Conservation (phyloP, 169 alveolate genomes). For the Blepharisma undulans region DNA sequence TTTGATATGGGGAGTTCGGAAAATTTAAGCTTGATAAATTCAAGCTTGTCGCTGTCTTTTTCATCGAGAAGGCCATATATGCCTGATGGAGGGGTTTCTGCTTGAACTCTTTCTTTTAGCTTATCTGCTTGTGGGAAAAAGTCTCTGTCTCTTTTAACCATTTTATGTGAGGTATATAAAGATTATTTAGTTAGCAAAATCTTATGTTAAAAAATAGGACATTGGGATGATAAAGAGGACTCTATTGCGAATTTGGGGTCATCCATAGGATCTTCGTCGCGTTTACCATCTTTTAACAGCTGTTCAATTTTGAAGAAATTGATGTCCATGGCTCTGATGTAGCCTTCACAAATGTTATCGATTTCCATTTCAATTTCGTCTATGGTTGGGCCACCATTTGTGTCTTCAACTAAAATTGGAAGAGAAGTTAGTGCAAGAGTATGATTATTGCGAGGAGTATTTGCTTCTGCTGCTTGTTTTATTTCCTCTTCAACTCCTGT, state of each 20-base stretch:
- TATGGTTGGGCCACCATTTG: neutral
- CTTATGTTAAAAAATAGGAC: neutral
- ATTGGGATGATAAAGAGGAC: neutral
- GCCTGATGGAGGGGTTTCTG: constrained; percentile 31
- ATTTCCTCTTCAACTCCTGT: neutral
- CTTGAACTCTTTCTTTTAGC: neutral
- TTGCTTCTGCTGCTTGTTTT: neutral
- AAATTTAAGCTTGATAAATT: constrained; percentile 54
- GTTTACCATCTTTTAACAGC: neutral
- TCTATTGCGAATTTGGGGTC: neutral
- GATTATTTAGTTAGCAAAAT: neutral
- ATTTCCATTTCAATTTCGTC: neutral
- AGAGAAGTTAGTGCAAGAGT: neutral
- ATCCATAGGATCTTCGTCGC: neutral
- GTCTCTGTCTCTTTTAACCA: neutral
- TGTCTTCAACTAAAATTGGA: neutral
- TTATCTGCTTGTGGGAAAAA: neutral
- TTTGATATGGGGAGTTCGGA: constrained; percentile 88
- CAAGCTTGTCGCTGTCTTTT: neutral
- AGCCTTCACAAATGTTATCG: neutral
- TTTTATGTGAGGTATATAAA: neutral
- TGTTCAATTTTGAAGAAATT: neutral
- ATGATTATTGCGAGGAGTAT: neutral
- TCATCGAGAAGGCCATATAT: neutral
- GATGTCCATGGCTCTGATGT: neutral